Evolutionary conservation across 371 early-diverging fungal species (phyloP).

Genomic region (Mortierella polycephala): DNA sequence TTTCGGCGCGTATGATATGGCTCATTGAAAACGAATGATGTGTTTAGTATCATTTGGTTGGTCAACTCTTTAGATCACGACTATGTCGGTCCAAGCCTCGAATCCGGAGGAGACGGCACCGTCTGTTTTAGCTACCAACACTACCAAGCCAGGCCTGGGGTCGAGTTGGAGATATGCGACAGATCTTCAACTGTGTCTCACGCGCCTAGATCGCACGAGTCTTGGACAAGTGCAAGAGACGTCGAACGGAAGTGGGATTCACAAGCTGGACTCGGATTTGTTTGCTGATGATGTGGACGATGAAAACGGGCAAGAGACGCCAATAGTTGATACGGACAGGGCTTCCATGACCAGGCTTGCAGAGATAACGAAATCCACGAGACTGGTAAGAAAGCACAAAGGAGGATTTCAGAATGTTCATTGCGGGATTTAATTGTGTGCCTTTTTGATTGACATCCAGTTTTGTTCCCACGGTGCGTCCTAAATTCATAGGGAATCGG

Average conservation of each 20-base stretch:
- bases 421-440: background rate
- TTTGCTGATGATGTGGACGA: constrained; percentile 1
- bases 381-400: constrained; percentile 17
- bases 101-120: constrained; percentile 43
- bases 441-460: background rate
- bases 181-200: constrained; percentile 35
- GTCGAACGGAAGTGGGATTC: background rate
- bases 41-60: background rate
- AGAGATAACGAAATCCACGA: constrained; percentile 38
- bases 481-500: constrained; percentile 31
- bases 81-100: constrained; percentile 20
- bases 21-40: background rate
- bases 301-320: background rate
- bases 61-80: constrained; percentile 21
- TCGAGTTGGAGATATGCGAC: constrained; percentile 40
- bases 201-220: constrained; percentile 4
- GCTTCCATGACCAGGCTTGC: constrained; percentile 9
- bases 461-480: constrained; percentile 8
- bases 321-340: background rate
- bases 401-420: background rate
- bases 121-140: constrained; percentile 26
- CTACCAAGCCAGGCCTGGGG: constrained; percentile 33
- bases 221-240: background rate
- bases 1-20: background rate
- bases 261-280: background rate